Base-by-base conservation (phyloP, 495 filamentous ascomycete genomes). In the Penicillium psychrofluorescens region DNA sequence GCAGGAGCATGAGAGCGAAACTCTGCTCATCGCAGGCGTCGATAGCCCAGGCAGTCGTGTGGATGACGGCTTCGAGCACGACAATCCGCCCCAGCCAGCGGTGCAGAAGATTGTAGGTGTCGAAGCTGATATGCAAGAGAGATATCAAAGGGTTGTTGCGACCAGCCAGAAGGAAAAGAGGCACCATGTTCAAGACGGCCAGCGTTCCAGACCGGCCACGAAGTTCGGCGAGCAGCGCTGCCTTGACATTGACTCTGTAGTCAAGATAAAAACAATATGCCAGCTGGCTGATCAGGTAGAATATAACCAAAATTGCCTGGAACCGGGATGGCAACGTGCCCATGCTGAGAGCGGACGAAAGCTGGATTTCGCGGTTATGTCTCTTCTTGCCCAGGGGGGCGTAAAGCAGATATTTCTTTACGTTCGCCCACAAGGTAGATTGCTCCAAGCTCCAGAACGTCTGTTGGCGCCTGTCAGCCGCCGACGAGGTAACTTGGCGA, bases 81-180 rank as follows among this genome's bases (percentile, higher is more conserved):
- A 94, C 79, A 15, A 95, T 81, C 13, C 92, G 85, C 15, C 91
- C 92, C 43, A 97, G 81, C 91, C 92, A 98, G 32, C 92, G 83
- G 62, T 98, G 92, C 28, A 97, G 66, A 27, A 96, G 72, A 62
- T 96, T 97, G 74, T 89, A 96, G 0, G 90, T 95, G 67, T 98
- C 94, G 65, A 95, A 98, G 61, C 87, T 91, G 64, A 97, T 81
- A 27, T 80, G 80, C 51, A 95, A 72, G 11, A 95, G 62, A 6
- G 71, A 59, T 48, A 95, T 95, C n/a, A 96, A 68, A 11, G 88
- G 88, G 59, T 95, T 97, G 69, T 97, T 97, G 52, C 91, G 83
- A 14, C 88, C 81, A 11, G 90, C 91, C 46, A 96, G 78, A 42
- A 97, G 69, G 50, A 98, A 78, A 14, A 95, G 75, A 6, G 89